Evolutionary conservation across 2,329 filamentous ascomycete genomes (phyloP).

Genomic region (Xylariaceae sp.): DNA sequence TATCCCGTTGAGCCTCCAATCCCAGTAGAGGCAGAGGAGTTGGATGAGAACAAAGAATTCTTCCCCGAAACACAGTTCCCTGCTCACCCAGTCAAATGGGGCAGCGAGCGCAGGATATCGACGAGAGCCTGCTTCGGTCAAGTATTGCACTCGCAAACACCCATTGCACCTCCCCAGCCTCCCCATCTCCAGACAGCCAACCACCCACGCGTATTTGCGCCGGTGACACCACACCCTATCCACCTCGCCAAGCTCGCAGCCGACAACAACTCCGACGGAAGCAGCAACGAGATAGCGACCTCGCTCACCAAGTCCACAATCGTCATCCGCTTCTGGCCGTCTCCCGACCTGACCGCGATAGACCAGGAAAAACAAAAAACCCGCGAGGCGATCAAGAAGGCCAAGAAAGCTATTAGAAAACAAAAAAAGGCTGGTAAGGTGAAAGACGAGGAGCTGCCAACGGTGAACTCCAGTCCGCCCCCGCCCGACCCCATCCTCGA

Average conservation of each 20-base stretch:
- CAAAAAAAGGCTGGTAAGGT: no score
- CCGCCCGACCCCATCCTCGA: constrained; percentile 41
- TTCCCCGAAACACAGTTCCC: constrained; percentile 7
- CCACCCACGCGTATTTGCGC: constrained; percentile 45
- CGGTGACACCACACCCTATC: constrained; percentile 51
- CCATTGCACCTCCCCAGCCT: constrained; percentile 10
- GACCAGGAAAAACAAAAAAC: no score
- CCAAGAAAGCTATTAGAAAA: no score
- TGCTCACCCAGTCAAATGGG: constrained; percentile 30
- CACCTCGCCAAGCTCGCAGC: constrained; percentile 42
- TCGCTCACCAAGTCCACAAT: constrained; percentile 39
- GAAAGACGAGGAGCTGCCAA: background rate
- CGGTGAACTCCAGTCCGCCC: background rate
- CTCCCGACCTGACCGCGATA: constrained; percentile 19
- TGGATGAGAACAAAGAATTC: constrained; percentile 2
- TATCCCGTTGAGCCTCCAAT: constrained; percentile 25
- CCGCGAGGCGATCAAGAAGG: no score
- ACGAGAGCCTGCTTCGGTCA: constrained; percentile 55
- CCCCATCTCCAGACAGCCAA: constrained; percentile 22
- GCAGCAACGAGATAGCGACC: constrained; percentile 10
- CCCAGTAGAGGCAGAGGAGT: background rate
- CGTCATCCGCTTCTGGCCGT: constrained; percentile 51
- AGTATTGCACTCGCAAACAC: constrained; percentile 41
- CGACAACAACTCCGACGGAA: no score
- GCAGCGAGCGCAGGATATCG: constrained; percentile 20